phyloP scores from a whole-genome alignment of 2,329 filamentous ascomycete genomes.

The Ophiostoma sp. region DNA sequence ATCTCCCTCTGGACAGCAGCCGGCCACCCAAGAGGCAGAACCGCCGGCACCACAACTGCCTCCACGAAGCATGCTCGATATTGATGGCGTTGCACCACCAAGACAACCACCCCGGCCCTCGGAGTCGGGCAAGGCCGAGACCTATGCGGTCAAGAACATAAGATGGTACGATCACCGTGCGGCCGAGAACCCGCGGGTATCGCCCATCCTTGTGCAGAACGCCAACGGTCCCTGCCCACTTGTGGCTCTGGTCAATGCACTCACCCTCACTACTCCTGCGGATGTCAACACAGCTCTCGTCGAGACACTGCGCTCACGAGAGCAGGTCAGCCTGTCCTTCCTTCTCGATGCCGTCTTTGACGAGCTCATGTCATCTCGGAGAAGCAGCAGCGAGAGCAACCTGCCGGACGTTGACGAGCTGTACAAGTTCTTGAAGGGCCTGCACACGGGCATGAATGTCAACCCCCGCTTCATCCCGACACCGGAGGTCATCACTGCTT shows the following conservation, averaged over 20 bases:
- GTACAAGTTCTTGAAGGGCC: constrained; percentile 79
- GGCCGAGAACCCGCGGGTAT: constrained; percentile 65
- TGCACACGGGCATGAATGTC: constrained; percentile 97
- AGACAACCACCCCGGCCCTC: constrained; percentile 44
- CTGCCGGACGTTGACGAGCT: constrained; percentile 86
- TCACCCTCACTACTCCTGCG: constrained; percentile 77
- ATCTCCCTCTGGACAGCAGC: not conserved
- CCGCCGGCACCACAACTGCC: constrained; percentile 35
- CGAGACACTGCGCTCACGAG: constrained; percentile 73
- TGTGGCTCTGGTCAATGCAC: constrained; percentile 87
- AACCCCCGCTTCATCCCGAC: constrained; percentile 82
- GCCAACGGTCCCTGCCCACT: constrained; percentile 92
- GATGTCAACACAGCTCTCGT: constrained; percentile 69
- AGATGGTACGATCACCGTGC: constrained; percentile 72
- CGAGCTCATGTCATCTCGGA: constrained; percentile 78
- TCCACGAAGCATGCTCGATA: constrained; percentile 30
- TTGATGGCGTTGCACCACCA: constrained; percentile 31
- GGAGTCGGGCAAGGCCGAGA: constrained; percentile 61
- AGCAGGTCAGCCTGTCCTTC: constrained; percentile 83
- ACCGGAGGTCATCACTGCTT: constrained; percentile 47
- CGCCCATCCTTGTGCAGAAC: constrained; percentile 89
- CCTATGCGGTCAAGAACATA: constrained; percentile 91
- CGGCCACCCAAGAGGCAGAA: not conserved
- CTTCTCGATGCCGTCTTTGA: constrained; percentile 89
- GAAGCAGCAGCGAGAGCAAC: constrained; percentile 61